Percentiles rank a stretch among this genome's conserved stretches.
Evolutionary conservation across 495 filamentous ascomycete genomes (phyloP).

Genomic region (Talaromyces trachyspermus): DNA sequence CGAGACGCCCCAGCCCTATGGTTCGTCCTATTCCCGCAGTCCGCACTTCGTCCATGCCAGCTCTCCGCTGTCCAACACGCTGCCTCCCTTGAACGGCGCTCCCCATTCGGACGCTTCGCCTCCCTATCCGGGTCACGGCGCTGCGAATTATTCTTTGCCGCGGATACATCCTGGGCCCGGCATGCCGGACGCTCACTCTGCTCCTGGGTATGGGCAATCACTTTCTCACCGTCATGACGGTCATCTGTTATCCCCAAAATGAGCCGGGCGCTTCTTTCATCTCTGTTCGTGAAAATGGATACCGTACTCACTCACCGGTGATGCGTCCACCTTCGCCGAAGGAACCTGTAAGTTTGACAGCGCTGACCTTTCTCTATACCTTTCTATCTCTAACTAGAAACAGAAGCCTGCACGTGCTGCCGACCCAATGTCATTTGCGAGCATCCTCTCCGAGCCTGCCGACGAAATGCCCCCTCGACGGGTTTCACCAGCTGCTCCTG

Average conservation of each 20-base stretch:
- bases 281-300: slow-evolving; percentile 25
- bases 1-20: slow-evolving; percentile 47
- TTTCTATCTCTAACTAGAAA: background rate
- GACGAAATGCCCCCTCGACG: slow-evolving; percentile 49
- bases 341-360: slow-evolving; percentile 28
- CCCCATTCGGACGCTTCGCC: slow-evolving; percentile 34
- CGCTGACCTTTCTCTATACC: slow-evolving; percentile 6
- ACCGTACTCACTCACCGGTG: slow-evolving; percentile 17
- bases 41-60: slow-evolving; percentile 45
- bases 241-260: slow-evolving; percentile 39
- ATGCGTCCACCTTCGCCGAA: slow-evolving; percentile 31
- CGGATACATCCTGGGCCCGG: slow-evolving; percentile 39
- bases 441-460: slow-evolving; percentile 68
- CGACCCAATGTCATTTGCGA: slow-evolving; percentile 87
- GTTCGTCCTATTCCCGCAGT: slow-evolving; percentile 47
- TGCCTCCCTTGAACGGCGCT: slow-evolving; percentile 43
- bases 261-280: slow-evolving; percentile 32
- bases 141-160: slow-evolving; percentile 28
- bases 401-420: slow-evolving; percentile 60
- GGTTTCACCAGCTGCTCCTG: slow-evolving; percentile 21
- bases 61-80: slow-evolving; percentile 42
- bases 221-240: slow-evolving; percentile 41
- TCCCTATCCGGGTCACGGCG: slow-evolving; percentile 34
- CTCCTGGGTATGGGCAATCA: slow-evolving; percentile 35
- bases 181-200: slow-evolving; percentile 29